Evolutionary conservation across 164 flowering plant species (phyloP).

Genomic region (Chimonanthus praecox): DNA sequence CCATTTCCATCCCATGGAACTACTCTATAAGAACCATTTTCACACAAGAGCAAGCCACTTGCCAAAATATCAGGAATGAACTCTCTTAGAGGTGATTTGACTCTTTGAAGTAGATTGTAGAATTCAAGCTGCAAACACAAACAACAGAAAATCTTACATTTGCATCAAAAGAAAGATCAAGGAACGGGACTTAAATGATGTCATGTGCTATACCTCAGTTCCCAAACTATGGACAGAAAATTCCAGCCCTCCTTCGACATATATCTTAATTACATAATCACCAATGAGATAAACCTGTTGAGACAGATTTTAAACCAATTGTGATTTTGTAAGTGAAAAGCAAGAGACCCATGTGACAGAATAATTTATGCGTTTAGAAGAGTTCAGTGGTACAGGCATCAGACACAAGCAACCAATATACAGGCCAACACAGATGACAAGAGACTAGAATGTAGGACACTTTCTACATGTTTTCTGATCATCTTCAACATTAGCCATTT

Average conservation of each 20-base stretch:
- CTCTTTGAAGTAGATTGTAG: constrained; percentile 41
- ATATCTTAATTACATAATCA: constrained; percentile 66
- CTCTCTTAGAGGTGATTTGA: constrained; percentile 53
- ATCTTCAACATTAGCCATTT: too few species aligned
- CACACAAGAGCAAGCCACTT: constrained; percentile 62
- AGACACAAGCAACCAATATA: not conserved
- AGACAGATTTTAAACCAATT: constrained; percentile 3
- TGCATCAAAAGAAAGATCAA: not conserved
- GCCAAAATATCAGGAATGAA: constrained; percentile 73
- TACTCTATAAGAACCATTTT: constrained; percentile 49
- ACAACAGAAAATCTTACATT: constrained; percentile 3
- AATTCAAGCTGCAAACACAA: constrained; percentile 73
- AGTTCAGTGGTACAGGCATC: not conserved
- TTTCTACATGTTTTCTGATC: too few species aligned
- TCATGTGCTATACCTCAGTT: constrained; percentile 54
- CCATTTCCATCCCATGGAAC: constrained; percentile 81
- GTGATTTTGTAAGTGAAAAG: not conserved
- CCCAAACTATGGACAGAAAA: constrained; percentile 69
- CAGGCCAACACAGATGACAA: not conserved
- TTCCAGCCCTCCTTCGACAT: constrained; percentile 82
- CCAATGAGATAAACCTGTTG: constrained; percentile 69
- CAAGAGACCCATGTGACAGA: too few species aligned
- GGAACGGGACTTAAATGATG: not conserved
- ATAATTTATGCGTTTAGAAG: not conserved
- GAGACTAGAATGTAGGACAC: not conserved